Percentiles rank a stretch among this genome's conserved stretches.
Conservation (phyloP, 2,329 filamentous ascomycete genomes). For the Capronia coronata region DNA sequence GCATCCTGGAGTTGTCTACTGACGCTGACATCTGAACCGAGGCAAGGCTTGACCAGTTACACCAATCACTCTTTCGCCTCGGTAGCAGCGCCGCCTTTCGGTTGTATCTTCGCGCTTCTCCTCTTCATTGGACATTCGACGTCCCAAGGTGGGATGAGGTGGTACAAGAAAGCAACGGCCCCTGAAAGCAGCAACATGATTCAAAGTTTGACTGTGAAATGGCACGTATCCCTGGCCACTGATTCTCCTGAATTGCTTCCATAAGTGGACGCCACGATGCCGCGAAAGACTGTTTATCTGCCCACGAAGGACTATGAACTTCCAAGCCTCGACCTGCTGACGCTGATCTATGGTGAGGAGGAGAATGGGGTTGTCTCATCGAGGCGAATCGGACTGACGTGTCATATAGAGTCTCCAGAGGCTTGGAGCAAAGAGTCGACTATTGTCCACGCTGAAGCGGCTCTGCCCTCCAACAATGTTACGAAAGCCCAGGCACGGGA, state of each 20-base stretch:
- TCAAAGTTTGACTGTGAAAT: not conserved
- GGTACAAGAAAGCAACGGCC: too few relatives aligned
- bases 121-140: not conserved
- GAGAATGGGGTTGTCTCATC: not conserved
- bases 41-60: not conserved
- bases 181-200: not conserved
- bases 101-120: not conserved
- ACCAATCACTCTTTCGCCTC: not conserved
- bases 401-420: conserved; percentile 17
- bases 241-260: not conserved
- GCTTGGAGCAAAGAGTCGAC: conserved; percentile 40
- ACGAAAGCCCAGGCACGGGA: conserved; percentile 48
- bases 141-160: not conserved
- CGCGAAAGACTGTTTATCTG: conserved; percentile 18
- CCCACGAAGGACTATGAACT: conserved; percentile 26
- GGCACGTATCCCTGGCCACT: not conserved
- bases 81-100: not conserved
- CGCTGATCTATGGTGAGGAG: conserved; percentile 22
- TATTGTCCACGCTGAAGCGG: conserved; percentile 53
- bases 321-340: conserved; percentile 23
- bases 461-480: conserved; percentile 47
- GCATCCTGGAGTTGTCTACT: not conserved
- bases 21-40: not conserved
- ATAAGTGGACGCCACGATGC: not conserved
- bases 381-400: not conserved